These are phyloP conservation scores for Tephrocybe sp. DNA, from an alignment of 768 basidiomycete genomes.

Conservation along the genomic window DNA sequence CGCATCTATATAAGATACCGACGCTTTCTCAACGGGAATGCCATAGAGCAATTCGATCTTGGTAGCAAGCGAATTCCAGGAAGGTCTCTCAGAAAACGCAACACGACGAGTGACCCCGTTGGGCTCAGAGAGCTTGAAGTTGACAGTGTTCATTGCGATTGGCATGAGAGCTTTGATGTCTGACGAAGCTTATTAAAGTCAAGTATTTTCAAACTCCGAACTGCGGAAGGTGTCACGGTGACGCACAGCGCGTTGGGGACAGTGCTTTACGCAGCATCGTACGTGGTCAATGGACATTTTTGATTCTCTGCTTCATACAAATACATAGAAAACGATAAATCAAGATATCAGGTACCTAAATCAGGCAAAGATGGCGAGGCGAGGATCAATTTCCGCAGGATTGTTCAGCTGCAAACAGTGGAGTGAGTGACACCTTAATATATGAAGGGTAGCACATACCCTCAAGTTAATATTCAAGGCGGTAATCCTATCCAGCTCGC, in stretches of 20 bases:
- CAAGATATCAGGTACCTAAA: neutral
- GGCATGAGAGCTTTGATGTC: neutral
- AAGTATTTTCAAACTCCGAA: slow-evolving; percentile 18
- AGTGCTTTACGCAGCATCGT: slow-evolving; percentile 9
- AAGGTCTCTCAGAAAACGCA: slow-evolving; percentile 34
- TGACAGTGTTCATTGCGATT: slow-evolving; percentile 41
- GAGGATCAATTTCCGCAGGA: slow-evolving; percentile 63
- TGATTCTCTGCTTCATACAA: slow-evolving; percentile 6
- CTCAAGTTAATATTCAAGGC: slow-evolving; percentile 60
- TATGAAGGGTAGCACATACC: slow-evolving; percentile 35
- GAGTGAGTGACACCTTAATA: slow-evolving; percentile 7
- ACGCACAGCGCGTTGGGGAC: too few relatives aligned
- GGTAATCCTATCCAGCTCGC: slow-evolving; percentile 56
- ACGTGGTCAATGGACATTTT: slow-evolving; percentile 1
- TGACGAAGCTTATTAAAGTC: too few relatives aligned
- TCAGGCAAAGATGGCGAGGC: slow-evolving; percentile 71
- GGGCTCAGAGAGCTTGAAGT: slow-evolving; percentile 64
- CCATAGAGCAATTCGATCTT: slow-evolving; percentile 49
- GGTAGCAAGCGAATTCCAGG: slow-evolving; percentile 17
- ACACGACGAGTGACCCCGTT: slow-evolving; percentile 59
- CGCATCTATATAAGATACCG: slow-evolving; percentile 67
- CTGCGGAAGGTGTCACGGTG: slow-evolving; percentile 10
- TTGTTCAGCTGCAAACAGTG: slow-evolving; percentile 59
- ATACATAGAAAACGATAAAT: neutral
- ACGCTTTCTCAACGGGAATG: slow-evolving; percentile 58